Evolutionary conservation across 495 filamentous ascomycete species (phyloP).

Genomic region (Talaromyces nanjingensis): DNA sequence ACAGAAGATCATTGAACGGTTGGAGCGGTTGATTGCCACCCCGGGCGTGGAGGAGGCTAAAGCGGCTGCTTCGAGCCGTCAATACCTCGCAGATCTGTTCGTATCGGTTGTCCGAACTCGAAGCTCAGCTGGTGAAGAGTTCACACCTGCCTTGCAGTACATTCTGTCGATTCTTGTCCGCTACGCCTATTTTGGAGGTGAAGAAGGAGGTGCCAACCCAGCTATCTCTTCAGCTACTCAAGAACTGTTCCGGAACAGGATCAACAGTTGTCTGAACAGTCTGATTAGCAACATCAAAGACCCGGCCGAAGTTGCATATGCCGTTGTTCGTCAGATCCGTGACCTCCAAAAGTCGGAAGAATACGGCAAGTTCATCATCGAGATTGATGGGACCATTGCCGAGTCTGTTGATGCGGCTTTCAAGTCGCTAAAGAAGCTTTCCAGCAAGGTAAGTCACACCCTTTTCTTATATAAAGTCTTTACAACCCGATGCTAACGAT

Average conservation of each 20-base stretch:
- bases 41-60: conserved; percentile 38
- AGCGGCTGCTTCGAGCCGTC: conserved; percentile 35
- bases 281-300: conserved; percentile 57
- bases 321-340: conserved; percentile 46
- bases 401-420: conserved; percentile 54
- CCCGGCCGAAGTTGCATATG: conserved; percentile 39
- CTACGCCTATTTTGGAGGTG: conserved; percentile 32
- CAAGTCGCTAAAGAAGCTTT: conserved; percentile 59
- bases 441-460: conserved; percentile 43
- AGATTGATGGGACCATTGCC: conserved; percentile 54
- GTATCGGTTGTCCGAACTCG: conserved; percentile 37
- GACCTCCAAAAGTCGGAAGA: conserved; percentile 34
- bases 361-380: conserved; percentile 45
- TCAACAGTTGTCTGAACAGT: conserved; percentile 61
- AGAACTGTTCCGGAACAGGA: conserved; percentile 59
- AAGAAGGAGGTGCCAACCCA: conserved; percentile 23
- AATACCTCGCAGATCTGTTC: conserved; percentile 42
- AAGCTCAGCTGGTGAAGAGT: conserved; percentile 27
- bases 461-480: background rate
- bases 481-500: background rate
- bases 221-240: conserved; percentile 53
- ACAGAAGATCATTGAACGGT: conserved; percentile 32
- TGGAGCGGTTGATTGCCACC: conserved; percentile 30
- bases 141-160: conserved; percentile 27
- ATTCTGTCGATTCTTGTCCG: conserved; percentile 35